Evolutionary conservation across 2,329 filamentous ascomycete genomes (phyloP).

Genomic region (Rhexocercosporidium sp.): DNA sequence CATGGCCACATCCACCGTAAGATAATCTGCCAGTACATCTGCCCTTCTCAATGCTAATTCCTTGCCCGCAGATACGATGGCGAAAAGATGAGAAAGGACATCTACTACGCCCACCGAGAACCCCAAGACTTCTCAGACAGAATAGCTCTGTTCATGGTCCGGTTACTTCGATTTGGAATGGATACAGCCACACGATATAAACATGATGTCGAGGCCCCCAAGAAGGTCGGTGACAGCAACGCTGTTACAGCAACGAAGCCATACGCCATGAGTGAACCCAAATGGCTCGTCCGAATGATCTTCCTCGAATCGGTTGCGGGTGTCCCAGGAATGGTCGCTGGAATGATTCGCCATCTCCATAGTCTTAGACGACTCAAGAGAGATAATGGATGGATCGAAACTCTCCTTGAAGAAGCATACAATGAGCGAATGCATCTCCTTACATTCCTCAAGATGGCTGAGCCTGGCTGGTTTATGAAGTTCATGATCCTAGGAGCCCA

Average conservation of each 20-base stretch:
- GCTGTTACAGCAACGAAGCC: conserved; percentile 53
- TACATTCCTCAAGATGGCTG: conserved; percentile 90
- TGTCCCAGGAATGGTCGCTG: conserved; percentile 95
- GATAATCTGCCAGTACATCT: not conserved
- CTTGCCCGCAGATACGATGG: conserved; percentile 66
- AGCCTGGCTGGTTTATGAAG: conserved; percentile 84
- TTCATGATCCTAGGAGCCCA: conserved; percentile 90
- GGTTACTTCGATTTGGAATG: conserved; percentile 77
- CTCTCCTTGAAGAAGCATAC: conserved; percentile 85
- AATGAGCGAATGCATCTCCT: conserved; percentile 94
- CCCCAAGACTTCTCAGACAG: conserved; percentile 77
- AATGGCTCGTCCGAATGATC: conserved; percentile 89
- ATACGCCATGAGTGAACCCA: conserved; percentile 78
- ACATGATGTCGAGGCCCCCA: conserved; percentile 62
- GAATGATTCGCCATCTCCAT: conserved; percentile 88
- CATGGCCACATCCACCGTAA: conserved; percentile 59
- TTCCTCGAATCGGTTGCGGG: conserved; percentile 95
- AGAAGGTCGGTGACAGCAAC: conserved; percentile 50
- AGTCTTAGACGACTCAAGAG: conserved; percentile 84
- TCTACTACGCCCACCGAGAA: conserved; percentile 78
- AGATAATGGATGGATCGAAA: conserved; percentile 97
- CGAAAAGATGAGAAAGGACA: conserved; percentile 73
- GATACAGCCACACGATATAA: conserved; percentile 82
- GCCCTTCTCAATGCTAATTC: not conserved
- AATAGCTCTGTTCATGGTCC: conserved; percentile 77